phyloP scores from a whole-genome alignment of 345 rosid genomes.

The Eucalyptus regnans region DNA sequence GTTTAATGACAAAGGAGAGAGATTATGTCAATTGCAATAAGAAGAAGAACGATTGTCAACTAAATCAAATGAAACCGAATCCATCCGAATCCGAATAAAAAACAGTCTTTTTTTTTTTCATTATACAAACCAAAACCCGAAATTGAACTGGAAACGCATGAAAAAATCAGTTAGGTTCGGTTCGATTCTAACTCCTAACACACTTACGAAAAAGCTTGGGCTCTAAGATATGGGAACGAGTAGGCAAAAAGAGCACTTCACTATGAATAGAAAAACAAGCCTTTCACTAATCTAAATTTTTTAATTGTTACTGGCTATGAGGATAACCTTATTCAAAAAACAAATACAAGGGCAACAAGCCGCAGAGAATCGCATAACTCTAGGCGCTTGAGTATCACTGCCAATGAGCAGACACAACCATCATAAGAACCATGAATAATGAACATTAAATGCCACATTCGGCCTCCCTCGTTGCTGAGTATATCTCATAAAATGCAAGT shows the following conservation, averaged over 20 bases:
- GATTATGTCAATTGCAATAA: not conserved
- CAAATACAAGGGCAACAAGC: not conserved
- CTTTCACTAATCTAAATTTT: not conserved
- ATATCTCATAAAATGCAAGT: not conserved
- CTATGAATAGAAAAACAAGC: not conserved
- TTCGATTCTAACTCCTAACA: not conserved
- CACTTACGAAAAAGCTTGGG: not conserved
- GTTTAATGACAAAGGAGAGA: not conserved
- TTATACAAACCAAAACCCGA: not conserved
- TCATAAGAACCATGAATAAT: not conserved
- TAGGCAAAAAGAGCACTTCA: not conserved
- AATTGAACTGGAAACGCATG: not conserved
- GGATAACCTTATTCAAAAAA: not conserved
- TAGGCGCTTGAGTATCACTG: not conserved
- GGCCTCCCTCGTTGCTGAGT: not conserved
- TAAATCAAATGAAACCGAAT: no score
- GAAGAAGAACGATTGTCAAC: not conserved
- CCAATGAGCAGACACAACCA: not conserved
- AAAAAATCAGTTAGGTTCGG: no score
- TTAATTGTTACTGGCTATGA: not conserved
- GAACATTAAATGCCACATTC: not conserved
- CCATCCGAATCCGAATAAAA: no score
- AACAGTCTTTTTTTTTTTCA: no score
- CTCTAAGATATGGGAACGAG: not conserved
- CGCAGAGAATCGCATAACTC: not conserved